These are phyloP conservation scores for Lepraria neglecta DNA, from an alignment of 495 filamentous ascomycete genomes.

Conservation along the genomic window DNA sequence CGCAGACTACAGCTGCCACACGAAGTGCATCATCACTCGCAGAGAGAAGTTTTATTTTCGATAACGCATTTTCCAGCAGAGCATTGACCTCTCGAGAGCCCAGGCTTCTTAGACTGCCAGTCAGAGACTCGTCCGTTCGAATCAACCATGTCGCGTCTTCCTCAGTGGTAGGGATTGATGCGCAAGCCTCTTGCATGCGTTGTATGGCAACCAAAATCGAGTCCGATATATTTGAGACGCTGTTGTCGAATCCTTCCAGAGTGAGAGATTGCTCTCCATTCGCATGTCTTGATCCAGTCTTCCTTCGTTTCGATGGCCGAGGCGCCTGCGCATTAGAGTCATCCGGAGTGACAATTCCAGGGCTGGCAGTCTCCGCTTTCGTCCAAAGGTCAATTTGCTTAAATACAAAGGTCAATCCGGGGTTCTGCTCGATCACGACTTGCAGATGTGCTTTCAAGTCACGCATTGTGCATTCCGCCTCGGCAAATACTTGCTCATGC, in stretches of 20 bases:
- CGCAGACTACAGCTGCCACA: constrained; percentile 54
- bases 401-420: constrained; percentile 57
- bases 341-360: constrained; percentile 1
- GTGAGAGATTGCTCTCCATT: constrained; percentile 26
- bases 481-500: constrained; percentile 39
- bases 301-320: no score
- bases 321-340: neutral
- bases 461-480: constrained; percentile 40
- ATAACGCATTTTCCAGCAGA: constrained; percentile 46
- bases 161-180: constrained; percentile 43
- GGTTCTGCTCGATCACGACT: constrained; percentile 40
- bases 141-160: constrained; percentile 60
- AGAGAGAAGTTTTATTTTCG: constrained; percentile 44
- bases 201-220: constrained; percentile 69
- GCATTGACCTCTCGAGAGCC: constrained; percentile 49
- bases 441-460: constrained; percentile 42
- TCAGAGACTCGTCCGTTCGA: constrained; percentile 51
- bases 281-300: neutral
- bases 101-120: constrained; percentile 50
- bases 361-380: constrained; percentile 25
- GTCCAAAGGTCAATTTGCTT: constrained; percentile 52
- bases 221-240: constrained; percentile 54
- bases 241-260: constrained; percentile 45
- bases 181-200: constrained; percentile 49
- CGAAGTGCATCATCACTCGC: constrained; percentile 38